These are phyloP conservation scores for Mycena epipterygia DNA, from an alignment of 768 basidiomycete genomes.

Conservation along the genomic window DNA sequence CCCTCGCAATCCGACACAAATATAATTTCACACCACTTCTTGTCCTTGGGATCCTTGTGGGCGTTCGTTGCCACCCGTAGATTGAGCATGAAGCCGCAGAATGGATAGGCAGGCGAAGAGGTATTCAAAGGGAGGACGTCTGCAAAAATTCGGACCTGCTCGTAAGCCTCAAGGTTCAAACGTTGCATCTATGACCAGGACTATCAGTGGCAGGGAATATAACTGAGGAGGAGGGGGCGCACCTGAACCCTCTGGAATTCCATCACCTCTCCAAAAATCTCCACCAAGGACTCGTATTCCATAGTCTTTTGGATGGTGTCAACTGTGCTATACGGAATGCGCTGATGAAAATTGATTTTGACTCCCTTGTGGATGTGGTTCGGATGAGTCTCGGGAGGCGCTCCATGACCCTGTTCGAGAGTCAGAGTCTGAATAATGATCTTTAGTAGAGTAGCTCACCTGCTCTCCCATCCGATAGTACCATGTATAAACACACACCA, in stretches of 20 bases:
- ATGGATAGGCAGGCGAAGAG: neutral
- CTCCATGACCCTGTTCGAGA: neutral
- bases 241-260: conserved; percentile 6
- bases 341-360: conserved; percentile 5
- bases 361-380: neutral
- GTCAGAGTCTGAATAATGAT: neutral
- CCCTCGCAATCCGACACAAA: neutral
- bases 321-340: neutral
- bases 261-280: neutral
- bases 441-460: neutral
- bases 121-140: neutral
- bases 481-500: neutral
- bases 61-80: neutral
- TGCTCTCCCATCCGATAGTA: conserved; percentile 9
- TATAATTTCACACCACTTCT: neutral
- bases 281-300: neutral
- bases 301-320: neutral
- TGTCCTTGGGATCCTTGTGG: neutral
- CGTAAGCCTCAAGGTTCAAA: neutral
- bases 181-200: neutral
- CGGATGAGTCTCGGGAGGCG: neutral
- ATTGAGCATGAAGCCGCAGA: conserved; percentile 9
- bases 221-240: neutral
- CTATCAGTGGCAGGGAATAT: no score
- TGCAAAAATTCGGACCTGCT: neutral